phyloP scores from a whole-genome alignment of 2,329 filamentous ascomycete species.

The Sclerotiophoma versabilis region DNA sequence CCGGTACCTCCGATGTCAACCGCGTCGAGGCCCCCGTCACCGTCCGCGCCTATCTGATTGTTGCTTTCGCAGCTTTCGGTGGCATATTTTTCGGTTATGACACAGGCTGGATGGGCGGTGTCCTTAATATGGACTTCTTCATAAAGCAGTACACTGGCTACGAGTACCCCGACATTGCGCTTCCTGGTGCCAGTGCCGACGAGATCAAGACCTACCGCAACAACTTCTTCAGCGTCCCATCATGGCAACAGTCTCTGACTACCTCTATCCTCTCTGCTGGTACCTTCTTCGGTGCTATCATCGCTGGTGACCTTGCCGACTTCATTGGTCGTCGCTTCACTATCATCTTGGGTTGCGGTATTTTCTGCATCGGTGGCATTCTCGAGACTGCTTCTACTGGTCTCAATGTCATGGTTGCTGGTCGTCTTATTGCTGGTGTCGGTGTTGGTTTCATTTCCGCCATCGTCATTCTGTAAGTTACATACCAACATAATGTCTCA shows the following conservation, averaged over 20 bases:
- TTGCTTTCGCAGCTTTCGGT: constrained; percentile 59
- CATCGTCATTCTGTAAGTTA: constrained; percentile 58
- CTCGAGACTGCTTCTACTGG: constrained; percentile 67
- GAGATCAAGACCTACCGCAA: constrained; percentile 69
- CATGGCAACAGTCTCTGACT: constrained; percentile 62
- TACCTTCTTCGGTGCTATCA: constrained; percentile 77
- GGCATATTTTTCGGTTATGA: constrained; percentile 77
- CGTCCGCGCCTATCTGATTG: constrained; percentile 55
- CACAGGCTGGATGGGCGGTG: constrained; percentile 77
- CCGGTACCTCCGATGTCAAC: constrained; percentile 57
- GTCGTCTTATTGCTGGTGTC: constrained; percentile 76
- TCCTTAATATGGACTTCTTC: constrained; percentile 57
- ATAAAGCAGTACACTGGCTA: constrained; percentile 46
- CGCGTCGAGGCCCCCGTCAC: constrained; percentile 63
- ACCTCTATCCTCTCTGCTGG: constrained; percentile 79
- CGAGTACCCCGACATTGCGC: constrained; percentile 51
- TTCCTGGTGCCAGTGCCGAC: constrained; percentile 59
- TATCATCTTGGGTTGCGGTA: constrained; percentile 66
- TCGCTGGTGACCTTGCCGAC: constrained; percentile 66
- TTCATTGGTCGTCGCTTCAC: constrained; percentile 69
- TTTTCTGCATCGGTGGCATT: constrained; percentile 65
- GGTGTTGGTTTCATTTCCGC: constrained; percentile 78
- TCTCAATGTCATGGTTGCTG: constrained; percentile 71
- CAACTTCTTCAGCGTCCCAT: constrained; percentile 34
- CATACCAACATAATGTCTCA: neutral